Percentiles rank a stretch among this genome's conserved stretches.
These are phyloP conservation scores for Heterobasidion irregulare DNA, from an alignment of 1,284 basidiomycete species.

Conservation along the genomic window DNA sequence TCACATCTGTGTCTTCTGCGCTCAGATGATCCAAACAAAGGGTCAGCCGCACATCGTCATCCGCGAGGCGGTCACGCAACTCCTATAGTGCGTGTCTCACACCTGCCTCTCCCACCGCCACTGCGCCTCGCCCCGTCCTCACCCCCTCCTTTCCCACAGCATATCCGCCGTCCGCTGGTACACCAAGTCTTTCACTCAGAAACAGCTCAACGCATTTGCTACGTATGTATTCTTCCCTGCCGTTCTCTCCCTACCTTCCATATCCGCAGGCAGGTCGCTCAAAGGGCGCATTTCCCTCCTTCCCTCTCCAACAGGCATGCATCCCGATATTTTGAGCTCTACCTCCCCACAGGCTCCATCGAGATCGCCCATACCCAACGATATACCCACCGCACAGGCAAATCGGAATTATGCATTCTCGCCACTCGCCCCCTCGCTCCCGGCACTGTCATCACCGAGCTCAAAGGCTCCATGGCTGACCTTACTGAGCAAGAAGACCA, in stretches of 20 bases:
- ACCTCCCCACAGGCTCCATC: conserved; percentile 72
- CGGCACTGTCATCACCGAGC: conserved; percentile 68
- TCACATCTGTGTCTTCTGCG: conserved; percentile 7
- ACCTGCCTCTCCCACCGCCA: conserved; percentile 9
- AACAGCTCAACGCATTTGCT: conserved; percentile 81
- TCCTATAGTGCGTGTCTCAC: conserved; percentile 50
- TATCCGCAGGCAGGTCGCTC: conserved; percentile 9
- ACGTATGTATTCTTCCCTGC: conserved; percentile 46
- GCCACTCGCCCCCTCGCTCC: conserved; percentile 69
- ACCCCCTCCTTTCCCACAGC: conserved; percentile 26
- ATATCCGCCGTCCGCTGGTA: conserved; percentile 67
- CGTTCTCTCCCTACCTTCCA: conserved; percentile 19
- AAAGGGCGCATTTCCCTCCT: conserved; percentile 11
- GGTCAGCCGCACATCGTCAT: conserved; percentile 43
- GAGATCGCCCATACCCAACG: conserved; percentile 84
- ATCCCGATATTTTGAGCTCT: conserved; percentile 79
- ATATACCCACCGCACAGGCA: conserved; percentile 78
- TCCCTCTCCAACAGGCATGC: conserved; percentile 51
- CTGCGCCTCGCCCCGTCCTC: conserved; percentile 12
- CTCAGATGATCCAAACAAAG: conserved; percentile 52
- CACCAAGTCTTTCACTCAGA: conserved; percentile 61
- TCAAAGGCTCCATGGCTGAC: conserved; percentile 85
- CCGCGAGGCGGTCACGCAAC: conserved; percentile 62
- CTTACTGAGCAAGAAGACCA: conserved; percentile 75
- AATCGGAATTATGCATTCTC: conserved; percentile 85